phyloP scores from a whole-genome alignment of 2,329 filamentous ascomycete species.

The Knufia petricola region DNA sequence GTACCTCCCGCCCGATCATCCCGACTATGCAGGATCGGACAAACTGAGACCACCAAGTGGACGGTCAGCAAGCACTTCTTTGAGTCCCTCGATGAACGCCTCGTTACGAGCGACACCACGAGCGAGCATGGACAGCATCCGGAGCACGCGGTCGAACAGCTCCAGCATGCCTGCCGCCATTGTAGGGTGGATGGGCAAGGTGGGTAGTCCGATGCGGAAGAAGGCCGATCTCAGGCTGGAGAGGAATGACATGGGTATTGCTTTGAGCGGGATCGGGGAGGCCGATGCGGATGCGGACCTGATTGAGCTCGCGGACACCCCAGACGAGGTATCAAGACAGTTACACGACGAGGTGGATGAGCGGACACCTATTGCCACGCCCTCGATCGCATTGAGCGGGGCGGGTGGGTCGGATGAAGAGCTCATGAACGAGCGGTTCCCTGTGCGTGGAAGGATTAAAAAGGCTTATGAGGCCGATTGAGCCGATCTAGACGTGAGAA shows the following conservation, averaged over 20 bases:
- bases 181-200: conserved; percentile 81
- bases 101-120: conserved; percentile 33
- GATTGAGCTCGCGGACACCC: conserved; percentile 32
- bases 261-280: background rate
- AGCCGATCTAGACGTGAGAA: background rate
- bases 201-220: conserved; percentile 29
- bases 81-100: background rate
- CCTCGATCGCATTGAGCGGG: background rate
- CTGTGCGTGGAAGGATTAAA: conserved; percentile 22
- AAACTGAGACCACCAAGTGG: conserved; percentile 8
- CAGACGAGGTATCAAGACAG: conserved; percentile 8
- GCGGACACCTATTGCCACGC: background rate
- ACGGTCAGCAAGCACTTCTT: conserved; percentile 12
- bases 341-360: conserved; percentile 3
- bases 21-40: conserved; percentile 28
- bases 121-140: conserved; percentile 33
- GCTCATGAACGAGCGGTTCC: conserved; percentile 24
- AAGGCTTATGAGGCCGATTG: conserved; percentile 15
- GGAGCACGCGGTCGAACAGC: conserved; percentile 33
- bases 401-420: conserved; percentile 14
- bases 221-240: conserved; percentile 8
- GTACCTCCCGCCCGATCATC: conserved; percentile 44
- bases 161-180: conserved; percentile 66
- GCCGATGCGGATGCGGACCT: conserved; percentile 25
- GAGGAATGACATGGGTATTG: conserved; percentile 17